Conservation (phyloP, 2,329 filamentous ascomycete species). For the Berkeleyomyces rouxiae region DNA sequence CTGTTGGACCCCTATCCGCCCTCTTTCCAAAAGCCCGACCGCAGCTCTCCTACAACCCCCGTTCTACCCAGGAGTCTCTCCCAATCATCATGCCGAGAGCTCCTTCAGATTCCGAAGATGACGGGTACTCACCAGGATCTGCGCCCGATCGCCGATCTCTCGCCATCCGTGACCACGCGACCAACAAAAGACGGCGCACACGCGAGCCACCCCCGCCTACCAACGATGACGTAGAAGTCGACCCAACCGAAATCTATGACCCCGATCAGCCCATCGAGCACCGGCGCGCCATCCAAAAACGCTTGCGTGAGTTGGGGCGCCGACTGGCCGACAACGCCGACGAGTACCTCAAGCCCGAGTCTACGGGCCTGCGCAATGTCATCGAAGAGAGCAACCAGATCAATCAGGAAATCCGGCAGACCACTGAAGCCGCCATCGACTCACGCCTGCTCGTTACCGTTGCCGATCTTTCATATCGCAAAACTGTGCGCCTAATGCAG, state of each 20-base stretch:
- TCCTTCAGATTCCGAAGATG: not conserved
- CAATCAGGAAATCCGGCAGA: constrained; percentile 61
- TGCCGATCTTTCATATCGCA: constrained; percentile 65
- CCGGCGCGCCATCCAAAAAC: constrained; percentile 52
- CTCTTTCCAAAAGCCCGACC: not conserved
- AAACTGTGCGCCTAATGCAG: constrained; percentile 55
- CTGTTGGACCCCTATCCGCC: not conserved
- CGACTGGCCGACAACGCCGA: constrained; percentile 43
- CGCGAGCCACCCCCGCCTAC: constrained; percentile 14
- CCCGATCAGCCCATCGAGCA: constrained; percentile 66
- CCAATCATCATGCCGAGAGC: not conserved
- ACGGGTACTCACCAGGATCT: not conserved
- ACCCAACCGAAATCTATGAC: constrained; percentile 43
- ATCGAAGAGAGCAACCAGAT: constrained; percentile 49
- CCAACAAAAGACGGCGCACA: constrained; percentile 17
- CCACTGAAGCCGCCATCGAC: constrained; percentile 78
- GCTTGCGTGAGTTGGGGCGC: constrained; percentile 50
- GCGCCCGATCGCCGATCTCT: not conserved
- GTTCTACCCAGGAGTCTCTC: not conserved
- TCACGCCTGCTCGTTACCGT: constrained; percentile 69
- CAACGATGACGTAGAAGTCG: constrained; percentile 14
- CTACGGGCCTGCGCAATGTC: constrained; percentile 46
- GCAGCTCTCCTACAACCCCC: not conserved
- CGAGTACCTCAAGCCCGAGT: constrained; percentile 51
- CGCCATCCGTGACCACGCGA: not conserved